Evolutionary conservation across 2,329 filamentous ascomycete species (phyloP), one percentile per base, ranked within the genome.

Genomic region (Seiridium cupressi): DNA sequence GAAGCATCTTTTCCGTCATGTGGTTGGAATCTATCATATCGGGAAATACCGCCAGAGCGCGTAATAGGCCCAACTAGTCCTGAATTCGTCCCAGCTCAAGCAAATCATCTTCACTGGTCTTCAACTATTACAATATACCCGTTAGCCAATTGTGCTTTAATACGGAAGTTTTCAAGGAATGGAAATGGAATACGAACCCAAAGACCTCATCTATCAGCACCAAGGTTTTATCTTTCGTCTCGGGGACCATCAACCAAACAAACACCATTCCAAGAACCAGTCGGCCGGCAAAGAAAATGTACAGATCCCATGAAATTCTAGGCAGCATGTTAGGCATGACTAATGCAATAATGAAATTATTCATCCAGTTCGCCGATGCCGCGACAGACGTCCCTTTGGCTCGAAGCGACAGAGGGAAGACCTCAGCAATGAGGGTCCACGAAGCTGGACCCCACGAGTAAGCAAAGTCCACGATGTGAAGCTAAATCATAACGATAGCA

Each of bases 131-230:
- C 18, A 26, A 26, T 26, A 26, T 26, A 26, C 18, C 18, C 18
- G 2, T 26, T 26, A 26, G 18, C 18, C 18, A 26, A 26, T 26
- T 26, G 18, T 26, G 18, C 18, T 26, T 26, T 26, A 26, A 26
- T 26, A 26, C 18, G 18, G 18, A 26, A 26, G 18, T 26, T 26
- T 26, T 26, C 18, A 26, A 26, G 18, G 18, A 26, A 26, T 26
- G 18, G 18, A 26, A 26, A 26, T 26, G 18, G 18, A 26, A 26
- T 2, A 26, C 18, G 18, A 26, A 26, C 18, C 18, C 1, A 26
- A 54, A 54, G 11, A 54, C 51, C 35, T 54, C 51, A 18, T 54
- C 51, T 35, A 54, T 54, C 36, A 36, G 51, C 51, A 36, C 51
- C 11, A 54, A 35, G 3, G 51, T 54, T 36, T 35, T 36, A 13